Evolutionary conservation across 805 yeast species (phyloP), one percentile per base, ranked within the genome.

Genomic region (Nakazawaea molendinolei): DNA sequence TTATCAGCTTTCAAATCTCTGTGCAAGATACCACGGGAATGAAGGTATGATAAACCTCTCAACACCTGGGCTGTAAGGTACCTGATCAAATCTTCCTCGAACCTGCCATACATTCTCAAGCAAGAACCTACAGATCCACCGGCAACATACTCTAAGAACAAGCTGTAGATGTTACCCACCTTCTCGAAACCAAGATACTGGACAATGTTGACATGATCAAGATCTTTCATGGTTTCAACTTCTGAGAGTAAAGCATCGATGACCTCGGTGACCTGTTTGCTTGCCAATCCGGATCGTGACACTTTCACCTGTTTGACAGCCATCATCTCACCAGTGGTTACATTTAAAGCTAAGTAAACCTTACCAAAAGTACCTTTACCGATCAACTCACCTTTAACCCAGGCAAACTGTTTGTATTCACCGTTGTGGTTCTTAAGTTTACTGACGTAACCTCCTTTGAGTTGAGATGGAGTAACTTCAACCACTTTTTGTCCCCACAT

Each of bases 321-420:
- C 63, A 92, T 82, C 95, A 92, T 87, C 51, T 92, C 99, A 37
- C 97, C 97, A 0, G 95, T 86, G 1, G 97, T 92, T 13, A 87
- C 89, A 56, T 92, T 92, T 51, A 92, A 68, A 1, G 95, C 97
- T 38, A 92, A 65, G 52, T 71, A 90, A 1, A 92, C 99, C 24
- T 85, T 79, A 8, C 98, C 99, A 65, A 89, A 92, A 1, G 97
- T 89, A 0, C 99, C 99, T 40, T 86, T 76, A 0, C 99, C 99
- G 40, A 92, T 86, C 44, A 92, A 66, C 51, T 89, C 97, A 68
- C 99, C 99, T 53, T 86, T 86, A 33, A 94, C 82, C 99, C 99
- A 92, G 0, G 94, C 94, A 62, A 87, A 90, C 58, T 89, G 95
- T 49, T 77, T 83, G 52, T 74, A 72, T 34, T 76, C 74, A 10